Conservation (phyloP, 2,329 filamentous ascomycete species). For the Rhytidhysteron rufulum region DNA sequence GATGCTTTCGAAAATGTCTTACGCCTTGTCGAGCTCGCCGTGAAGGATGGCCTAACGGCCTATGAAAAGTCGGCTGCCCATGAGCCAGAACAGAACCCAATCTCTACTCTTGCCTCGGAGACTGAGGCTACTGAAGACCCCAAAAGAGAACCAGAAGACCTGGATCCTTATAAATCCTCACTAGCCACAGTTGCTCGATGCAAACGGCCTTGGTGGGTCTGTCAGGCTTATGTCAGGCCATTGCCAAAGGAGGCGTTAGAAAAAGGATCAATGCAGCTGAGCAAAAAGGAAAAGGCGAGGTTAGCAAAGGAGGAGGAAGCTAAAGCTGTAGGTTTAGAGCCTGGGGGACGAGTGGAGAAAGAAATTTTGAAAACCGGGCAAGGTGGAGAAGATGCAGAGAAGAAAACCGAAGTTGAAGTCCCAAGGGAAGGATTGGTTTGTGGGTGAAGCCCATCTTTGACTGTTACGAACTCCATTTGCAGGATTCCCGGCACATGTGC, state of each 20-base stretch:
- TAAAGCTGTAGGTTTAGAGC: slow-evolving; percentile 19
- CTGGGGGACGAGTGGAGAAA: slow-evolving; percentile 52
- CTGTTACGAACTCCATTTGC: slow-evolving; percentile 85
- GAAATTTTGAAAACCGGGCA: slow-evolving; percentile 42
- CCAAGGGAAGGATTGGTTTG: slow-evolving; percentile 45
- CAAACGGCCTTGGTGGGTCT: slow-evolving; percentile 83
- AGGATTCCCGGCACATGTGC: slow-evolving; percentile 91
- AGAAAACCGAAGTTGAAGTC: slow-evolving; percentile 30
- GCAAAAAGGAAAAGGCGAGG: slow-evolving; percentile 59
- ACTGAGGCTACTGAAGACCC: slow-evolving; percentile 9
- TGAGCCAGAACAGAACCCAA: not conserved
- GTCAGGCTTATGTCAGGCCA: slow-evolving; percentile 80
- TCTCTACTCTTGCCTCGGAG: not conserved
- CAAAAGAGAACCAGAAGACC: slow-evolving; percentile 19
- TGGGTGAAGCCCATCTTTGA: no score
- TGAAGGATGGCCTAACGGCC: slow-evolving; percentile 68
- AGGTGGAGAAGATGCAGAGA: slow-evolving; percentile 11
- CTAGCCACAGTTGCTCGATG: slow-evolving; percentile 66
- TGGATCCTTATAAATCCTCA: slow-evolving; percentile 53
- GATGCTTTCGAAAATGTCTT: slow-evolving; percentile 73
- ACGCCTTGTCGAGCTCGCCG: slow-evolving; percentile 67
- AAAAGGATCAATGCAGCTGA: slow-evolving; percentile 71
- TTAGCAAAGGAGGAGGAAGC: slow-evolving; percentile 36
- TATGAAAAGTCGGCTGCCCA: slow-evolving; percentile 46
- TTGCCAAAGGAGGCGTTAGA: slow-evolving; percentile 82